These are phyloP conservation scores for Bolboschoenus planiculmis DNA, from an alignment of 176 grass and related monocot species.

Conservation along the genomic window DNA sequence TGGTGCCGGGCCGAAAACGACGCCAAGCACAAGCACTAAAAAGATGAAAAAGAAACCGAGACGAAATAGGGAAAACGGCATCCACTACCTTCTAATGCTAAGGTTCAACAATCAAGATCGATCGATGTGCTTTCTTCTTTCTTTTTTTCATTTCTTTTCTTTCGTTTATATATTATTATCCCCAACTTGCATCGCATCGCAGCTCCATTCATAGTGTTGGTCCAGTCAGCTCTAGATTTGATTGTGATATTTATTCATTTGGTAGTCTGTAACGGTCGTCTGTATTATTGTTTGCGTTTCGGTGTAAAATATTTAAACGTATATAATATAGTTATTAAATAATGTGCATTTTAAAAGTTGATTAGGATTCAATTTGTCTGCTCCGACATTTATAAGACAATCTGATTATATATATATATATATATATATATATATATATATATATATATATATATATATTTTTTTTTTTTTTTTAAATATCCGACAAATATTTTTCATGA, in stretches of 20 bases:
- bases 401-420: too few relatives aligned
- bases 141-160: neutral
- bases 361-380: neutral
- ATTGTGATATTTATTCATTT: neutral
- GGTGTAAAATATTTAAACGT: too few relatives aligned
- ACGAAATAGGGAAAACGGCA: conserved; percentile 12
- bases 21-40: neutral
- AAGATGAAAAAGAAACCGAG: neutral
- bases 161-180: neutral
- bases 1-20: conserved; percentile 13
- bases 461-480: too few relatives aligned
- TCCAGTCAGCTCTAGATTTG: neutral
- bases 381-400: neutral
- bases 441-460: too few relatives aligned
- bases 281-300: neutral
- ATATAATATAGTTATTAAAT: neutral
- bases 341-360: neutral
- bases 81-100: conserved; percentile 1
- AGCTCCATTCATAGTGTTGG: neutral
- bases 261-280: neutral
- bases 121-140: neutral
- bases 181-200: neutral
- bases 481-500: neutral
- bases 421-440: too few relatives aligned
- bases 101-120: neutral